Percentiles rank a stretch among this genome's conserved stretches.
Conservation (phyloP, 331 rosid species). For the Spiraea crenata region DNA sequence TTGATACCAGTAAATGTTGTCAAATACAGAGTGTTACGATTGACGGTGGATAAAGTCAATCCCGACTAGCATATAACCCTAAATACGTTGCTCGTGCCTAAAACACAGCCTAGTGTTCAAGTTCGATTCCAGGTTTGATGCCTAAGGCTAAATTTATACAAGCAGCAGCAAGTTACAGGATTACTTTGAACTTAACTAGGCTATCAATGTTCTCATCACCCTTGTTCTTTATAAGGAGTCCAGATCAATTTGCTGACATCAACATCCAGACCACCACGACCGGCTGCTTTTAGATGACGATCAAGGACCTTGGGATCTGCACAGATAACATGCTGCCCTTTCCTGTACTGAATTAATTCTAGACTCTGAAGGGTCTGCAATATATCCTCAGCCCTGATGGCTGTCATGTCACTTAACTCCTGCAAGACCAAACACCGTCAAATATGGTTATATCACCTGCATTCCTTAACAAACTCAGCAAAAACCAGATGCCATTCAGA, state of each 20-base stretch:
- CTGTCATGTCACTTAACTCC: constrained; percentile 99
- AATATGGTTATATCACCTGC: background rate
- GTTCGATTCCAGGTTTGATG: background rate
- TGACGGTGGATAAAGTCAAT: background rate
- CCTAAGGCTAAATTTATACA: constrained; percentile 37
- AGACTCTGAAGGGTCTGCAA: constrained; percentile 76
- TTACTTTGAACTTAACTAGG: background rate
- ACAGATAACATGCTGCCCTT: constrained; percentile 96
- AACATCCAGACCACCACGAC: constrained; percentile 94
- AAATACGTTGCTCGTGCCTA: background rate
- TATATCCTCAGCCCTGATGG: constrained; percentile 90
- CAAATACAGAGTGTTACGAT: background rate
- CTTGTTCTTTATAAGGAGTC: constrained; percentile 96
- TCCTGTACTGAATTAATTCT: constrained; percentile 93
- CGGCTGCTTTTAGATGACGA: constrained; percentile 98
- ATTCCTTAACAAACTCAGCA: background rate
- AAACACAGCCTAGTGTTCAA: background rate
- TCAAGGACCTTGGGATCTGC: constrained; percentile 97
- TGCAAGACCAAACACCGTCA: constrained; percentile 23
- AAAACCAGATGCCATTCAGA: background rate
- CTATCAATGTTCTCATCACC: constrained; percentile 22
- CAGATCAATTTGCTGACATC: constrained; percentile 92
- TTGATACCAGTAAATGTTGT: background rate
- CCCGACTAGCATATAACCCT: background rate
- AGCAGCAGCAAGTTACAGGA: constrained; percentile 1